Conservation (phyloP, 768 basidiomycete species). For the Obba rivulosa region DNA sequence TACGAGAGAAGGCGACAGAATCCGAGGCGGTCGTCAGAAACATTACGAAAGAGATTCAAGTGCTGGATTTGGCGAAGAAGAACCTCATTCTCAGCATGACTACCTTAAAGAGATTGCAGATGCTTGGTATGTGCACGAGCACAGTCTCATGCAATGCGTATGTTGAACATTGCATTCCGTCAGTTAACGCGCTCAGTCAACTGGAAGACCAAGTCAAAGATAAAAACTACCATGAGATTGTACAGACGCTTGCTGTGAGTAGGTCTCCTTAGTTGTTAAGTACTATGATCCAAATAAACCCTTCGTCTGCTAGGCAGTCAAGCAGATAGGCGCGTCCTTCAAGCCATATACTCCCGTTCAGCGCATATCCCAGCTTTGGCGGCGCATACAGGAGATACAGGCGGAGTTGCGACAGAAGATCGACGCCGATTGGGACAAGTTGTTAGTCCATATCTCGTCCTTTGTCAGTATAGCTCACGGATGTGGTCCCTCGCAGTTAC, state of each 20-base stretch:
- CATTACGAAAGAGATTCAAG: conserved; percentile 95
- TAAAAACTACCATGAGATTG: conserved; percentile 77
- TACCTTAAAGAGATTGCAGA: conserved; percentile 82
- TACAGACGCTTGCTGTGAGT: conserved; percentile 74
- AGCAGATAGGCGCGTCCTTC: conserved; percentile 78
- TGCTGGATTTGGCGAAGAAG: conserved; percentile 88
- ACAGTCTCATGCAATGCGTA: neutral
- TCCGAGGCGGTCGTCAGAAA: conserved; percentile 93
- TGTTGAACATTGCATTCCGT: neutral
- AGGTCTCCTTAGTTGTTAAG: conserved; percentile 11
- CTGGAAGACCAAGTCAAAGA: conserved; percentile 74
- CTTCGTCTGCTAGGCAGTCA: conserved; percentile 60
- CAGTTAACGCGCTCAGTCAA: conserved; percentile 80
- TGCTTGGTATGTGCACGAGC: conserved; percentile 65
- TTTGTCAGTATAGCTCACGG: neutral
- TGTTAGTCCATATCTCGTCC: conserved; percentile 48
- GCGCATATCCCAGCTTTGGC: conserved; percentile 72
- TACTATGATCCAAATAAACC: neutral
- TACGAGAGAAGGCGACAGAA: conserved; percentile 94
- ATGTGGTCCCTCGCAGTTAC: conserved; percentile 45
- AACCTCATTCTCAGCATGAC: conserved; percentile 90
- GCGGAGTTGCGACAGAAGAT: conserved; percentile 75
- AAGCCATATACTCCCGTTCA: conserved; percentile 74
- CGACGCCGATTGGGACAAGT: conserved; percentile 87
- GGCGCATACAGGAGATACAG: conserved; percentile 76